Base-by-base conservation (phyloP, 2,329 filamentous ascomycete genomes). In the Arthrocladium fulminans region DNA sequence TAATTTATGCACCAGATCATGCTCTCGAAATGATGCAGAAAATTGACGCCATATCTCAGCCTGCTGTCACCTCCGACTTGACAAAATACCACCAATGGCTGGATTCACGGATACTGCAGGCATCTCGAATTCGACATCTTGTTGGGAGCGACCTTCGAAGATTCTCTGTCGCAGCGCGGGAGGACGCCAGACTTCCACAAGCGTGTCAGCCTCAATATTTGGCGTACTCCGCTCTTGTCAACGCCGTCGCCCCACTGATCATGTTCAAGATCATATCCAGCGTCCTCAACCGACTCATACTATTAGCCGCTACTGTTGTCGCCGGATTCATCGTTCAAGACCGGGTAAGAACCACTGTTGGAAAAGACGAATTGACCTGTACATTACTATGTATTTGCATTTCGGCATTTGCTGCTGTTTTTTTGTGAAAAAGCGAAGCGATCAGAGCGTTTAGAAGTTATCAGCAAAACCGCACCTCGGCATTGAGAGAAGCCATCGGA, bases 181-280 rank as follows among this genome's bases (percentile, higher is more conserved):
- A 70, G 48, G 67, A 63, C 30, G 64, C 66, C 3, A 17, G 63
- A 62, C 48, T 66, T 67, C 43, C 80, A 51, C 67, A 67, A 52
- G 62, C 77, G 50, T 57, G 67, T 8, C 70, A 70, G 50, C 67
- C 67, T 24, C 63, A 75, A 7, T 64, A 67, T 10, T 61, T 66
- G 9, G 73, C 77, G 15, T 65, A 66, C 0, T 71, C 79, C 20
- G 62, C 80, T 3, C 27, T 48, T 12, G 37, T 48, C 19, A 48
- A 48, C 25, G 49, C 50, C n/a, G 47, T 57, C 2, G 37, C 56
- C 7, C 55, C 55, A 22, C 32, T 57, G 17, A 30, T 57, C 22
- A 52, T 48, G 15, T 57, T 56, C 50, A 57, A 56, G 39, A 38
- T 56, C 49, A 47, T 55, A 23, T 49, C 48, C 9, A 47, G 54